Conservation (phyloP, 495 filamentous ascomycete species). For the Podospora didyma region DNA sequence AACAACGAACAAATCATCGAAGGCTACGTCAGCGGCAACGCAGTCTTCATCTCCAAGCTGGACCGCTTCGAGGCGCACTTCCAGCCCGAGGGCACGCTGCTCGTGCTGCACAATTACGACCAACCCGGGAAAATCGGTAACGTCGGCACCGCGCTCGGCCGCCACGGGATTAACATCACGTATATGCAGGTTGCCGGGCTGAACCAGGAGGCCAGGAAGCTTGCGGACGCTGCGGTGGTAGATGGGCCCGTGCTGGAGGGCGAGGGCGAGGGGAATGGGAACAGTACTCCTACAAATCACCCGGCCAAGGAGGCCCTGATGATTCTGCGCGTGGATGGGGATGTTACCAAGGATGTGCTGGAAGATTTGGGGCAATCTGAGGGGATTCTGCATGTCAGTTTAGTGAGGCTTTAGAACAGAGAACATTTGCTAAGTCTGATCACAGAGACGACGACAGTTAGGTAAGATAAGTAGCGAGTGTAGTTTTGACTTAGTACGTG, state of each 20-base stretch:
- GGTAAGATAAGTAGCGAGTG: too few species aligned
- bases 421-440: too few species aligned
- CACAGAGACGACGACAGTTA: too few species aligned
- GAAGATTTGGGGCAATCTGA: slow-evolving; percentile 49
- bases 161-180: slow-evolving; percentile 62
- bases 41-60: slow-evolving; percentile 59
- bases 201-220: slow-evolving; percentile 32
- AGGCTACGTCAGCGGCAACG: slow-evolving; percentile 57
- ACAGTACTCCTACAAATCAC: background rate
- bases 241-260: slow-evolving; percentile 17
- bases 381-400: slow-evolving; percentile 60
- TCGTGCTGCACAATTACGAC: slow-evolving; percentile 70
- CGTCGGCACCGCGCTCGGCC: slow-evolving; percentile 59
- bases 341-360: slow-evolving; percentile 51
- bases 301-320: slow-evolving; percentile 60
- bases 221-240: slow-evolving; percentile 15
- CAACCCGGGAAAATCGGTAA: slow-evolving; percentile 69
- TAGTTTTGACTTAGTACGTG: too few species aligned
- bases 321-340: slow-evolving; percentile 63
- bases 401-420: slow-evolving; percentile 54
- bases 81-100: slow-evolving; percentile 56
- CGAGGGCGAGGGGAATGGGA: slow-evolving; percentile 8
- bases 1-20: slow-evolving; percentile 54
- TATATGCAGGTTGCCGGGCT: slow-evolving; percentile 64
- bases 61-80: slow-evolving; percentile 62